phyloP scores from a whole-genome alignment of 2,329 filamentous ascomycete species.

The Harringtonia lauricola region DNA sequence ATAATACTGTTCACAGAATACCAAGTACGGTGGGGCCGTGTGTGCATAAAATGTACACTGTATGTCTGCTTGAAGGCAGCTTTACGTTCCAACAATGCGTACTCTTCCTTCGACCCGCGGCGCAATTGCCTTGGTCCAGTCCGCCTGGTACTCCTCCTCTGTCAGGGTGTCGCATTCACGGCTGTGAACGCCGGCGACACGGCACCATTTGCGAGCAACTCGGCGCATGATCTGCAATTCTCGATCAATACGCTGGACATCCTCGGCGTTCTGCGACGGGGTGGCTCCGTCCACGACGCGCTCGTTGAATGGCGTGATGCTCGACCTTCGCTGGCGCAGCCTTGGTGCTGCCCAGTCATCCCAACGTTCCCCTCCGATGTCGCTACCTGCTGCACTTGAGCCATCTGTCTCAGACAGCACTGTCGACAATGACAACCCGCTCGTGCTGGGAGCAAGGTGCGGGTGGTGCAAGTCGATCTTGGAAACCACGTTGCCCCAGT shows the following conservation, averaged over 20 bases:
- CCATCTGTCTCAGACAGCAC: neutral
- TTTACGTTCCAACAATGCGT: conserved; percentile 23
- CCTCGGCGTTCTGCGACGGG: conserved; percentile 26
- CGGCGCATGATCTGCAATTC: conserved; percentile 52
- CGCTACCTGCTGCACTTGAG: neutral
- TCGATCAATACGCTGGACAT: conserved; percentile 31
- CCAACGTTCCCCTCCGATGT: too few species aligned
- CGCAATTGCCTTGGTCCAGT: conserved; percentile 73
- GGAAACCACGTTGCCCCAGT: conserved; percentile 57
- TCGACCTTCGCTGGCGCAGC: conserved; percentile 22
- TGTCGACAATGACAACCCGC: neutral
- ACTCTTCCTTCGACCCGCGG: conserved; percentile 73
- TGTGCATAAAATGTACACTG: too few species aligned
- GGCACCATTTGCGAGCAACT: conserved; percentile 64
- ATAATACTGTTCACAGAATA: too few species aligned
- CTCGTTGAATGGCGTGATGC: conserved; percentile 28
- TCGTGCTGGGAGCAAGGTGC: conserved; percentile 26
- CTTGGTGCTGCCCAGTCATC: conserved; percentile 24
- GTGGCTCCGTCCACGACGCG: conserved; percentile 27
- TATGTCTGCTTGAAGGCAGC: neutral
- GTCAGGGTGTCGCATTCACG: conserved; percentile 42
- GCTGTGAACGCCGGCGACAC: conserved; percentile 50
- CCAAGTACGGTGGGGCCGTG: too few species aligned
- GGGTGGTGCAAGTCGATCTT: conserved; percentile 43
- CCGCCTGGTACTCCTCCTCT: conserved; percentile 48